Evolutionary conservation across 225 moss, liverwort and hornwort genomes (phyloP), one percentile per base, ranked within the genome.

Genomic region (Anthoceros angustus): DNA sequence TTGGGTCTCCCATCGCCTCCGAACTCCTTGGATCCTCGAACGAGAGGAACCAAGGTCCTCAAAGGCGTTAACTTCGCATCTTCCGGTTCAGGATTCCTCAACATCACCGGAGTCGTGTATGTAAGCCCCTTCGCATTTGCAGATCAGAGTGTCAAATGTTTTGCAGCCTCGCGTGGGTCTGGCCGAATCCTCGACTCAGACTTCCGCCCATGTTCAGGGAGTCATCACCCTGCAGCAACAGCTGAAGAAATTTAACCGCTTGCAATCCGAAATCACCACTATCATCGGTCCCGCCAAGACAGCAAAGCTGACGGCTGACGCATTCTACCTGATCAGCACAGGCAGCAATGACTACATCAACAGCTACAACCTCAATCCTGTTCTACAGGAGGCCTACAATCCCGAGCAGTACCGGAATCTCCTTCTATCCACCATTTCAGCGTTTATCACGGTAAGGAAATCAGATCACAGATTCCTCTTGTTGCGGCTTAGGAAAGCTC

Each of bases 311-410:
- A 46, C 90, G 11, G 25, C 50, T 8, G 6, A 72, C 0, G 76
- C 94, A 14, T 5, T 90, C 43, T 87, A 39, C 67, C 62, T 80
- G 9, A 42, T 82, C 62, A 90, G 82, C 71, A 69, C 90, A 1
- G 90, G 86, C 15, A 83, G 90, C 63, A 94, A 94, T 63, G 90
- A 94, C 48, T 90, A 81, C 40, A 64, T 94, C 66, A 86, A 88
- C 78, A 90, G 80, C 68, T 94, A 88, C 74, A 77, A 81, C 68
- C 0, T 81, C 39, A 81, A 81, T 62, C 80, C 80, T 5, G 24
- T 69, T 0, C 4, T 77, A 26, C 73, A 77, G 64, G 10, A 39
- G 5, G 14, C 25, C n/a, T 81, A 66, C 73, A 77, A n/a, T 26
- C 72, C 50, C 32, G 15, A 42, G 40, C 69, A 72, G 61, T 81